Conservation (phyloP, 306 rosid genomes). For the Quercus engelmannii region DNA sequence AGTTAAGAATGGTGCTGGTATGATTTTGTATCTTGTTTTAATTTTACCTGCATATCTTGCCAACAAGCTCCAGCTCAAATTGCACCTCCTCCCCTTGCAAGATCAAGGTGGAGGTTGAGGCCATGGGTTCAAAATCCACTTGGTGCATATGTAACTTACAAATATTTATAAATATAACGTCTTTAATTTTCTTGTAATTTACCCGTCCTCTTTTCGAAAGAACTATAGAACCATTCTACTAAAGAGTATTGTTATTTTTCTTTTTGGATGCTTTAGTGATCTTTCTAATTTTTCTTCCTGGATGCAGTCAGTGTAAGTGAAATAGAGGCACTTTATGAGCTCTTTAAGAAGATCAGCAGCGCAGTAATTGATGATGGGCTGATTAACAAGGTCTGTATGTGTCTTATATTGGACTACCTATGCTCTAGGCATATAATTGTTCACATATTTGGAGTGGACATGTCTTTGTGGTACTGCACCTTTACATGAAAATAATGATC, state of each 20-base stretch:
- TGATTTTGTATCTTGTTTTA: not conserved
- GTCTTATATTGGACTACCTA: not conserved
- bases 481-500: not conserved
- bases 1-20: constrained; percentile 4
- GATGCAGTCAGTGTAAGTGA: constrained; percentile 95
- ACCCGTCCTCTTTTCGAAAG: not conserved
- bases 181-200: not conserved
- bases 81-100: too few relatives aligned
- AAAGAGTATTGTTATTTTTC: constrained; percentile 1
- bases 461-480: not conserved
- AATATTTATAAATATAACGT: not conserved
- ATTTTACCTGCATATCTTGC: constrained; percentile 1
- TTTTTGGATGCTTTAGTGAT: constrained; percentile 22
- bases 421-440: constrained; percentile 6
- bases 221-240: not conserved
- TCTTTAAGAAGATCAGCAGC: constrained; percentile 95
- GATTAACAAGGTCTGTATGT: constrained; percentile 78
- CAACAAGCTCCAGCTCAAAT: too few relatives aligned
- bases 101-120: too few relatives aligned
- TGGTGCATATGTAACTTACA: too few relatives aligned
- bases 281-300: constrained; percentile 2
- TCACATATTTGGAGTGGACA: not conserved
- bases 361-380: constrained; percentile 95
- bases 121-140: too few relatives aligned
- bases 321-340: constrained; percentile 96